These are phyloP conservation scores for Tephrocybe sp. DNA, from an alignment of 768 basidiomycete species.

Conservation along the genomic window DNA sequence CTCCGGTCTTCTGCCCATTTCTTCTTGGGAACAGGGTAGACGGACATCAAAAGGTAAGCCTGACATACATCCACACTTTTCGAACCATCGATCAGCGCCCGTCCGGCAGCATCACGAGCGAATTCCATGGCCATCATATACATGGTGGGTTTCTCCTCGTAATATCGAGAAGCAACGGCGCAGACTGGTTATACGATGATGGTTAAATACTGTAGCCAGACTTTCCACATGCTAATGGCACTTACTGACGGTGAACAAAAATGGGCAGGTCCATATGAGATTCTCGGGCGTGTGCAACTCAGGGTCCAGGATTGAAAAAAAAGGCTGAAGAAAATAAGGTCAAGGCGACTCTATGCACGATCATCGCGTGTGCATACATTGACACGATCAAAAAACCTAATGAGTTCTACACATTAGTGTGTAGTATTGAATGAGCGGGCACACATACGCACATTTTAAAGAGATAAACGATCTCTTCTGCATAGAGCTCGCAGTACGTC, in stretches of 20 bases:
- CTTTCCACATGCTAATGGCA: constrained; percentile 12
- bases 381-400: constrained; percentile 53
- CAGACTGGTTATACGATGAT: constrained; percentile 45
- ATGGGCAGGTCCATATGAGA: constrained; percentile 54
- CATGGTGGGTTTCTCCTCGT: constrained; percentile 52
- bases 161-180: constrained; percentile 68
- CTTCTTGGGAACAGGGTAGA: constrained; percentile 61
- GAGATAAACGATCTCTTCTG: constrained; percentile 49
- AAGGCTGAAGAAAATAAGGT: constrained; percentile 38
- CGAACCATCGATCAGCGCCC: constrained; percentile 57
- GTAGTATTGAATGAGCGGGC: neutral
- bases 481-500: constrained; percentile 46
- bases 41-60: constrained; percentile 68
- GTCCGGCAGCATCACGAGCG: constrained; percentile 59
- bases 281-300: constrained; percentile 53
- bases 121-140: constrained; percentile 61
- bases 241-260: constrained; percentile 62
- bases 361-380: constrained; percentile 36
- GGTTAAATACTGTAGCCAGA: too few species aligned
- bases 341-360: constrained; percentile 26
- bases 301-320: constrained; percentile 57
- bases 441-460: constrained; percentile 47
- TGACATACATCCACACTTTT: constrained; percentile 79
- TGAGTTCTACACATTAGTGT: neutral
- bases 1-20: constrained; percentile 72